These are phyloP conservation scores for Candida sp. DNA, from an alignment of 1,139 yeast species.

Conservation along the genomic window DNA sequence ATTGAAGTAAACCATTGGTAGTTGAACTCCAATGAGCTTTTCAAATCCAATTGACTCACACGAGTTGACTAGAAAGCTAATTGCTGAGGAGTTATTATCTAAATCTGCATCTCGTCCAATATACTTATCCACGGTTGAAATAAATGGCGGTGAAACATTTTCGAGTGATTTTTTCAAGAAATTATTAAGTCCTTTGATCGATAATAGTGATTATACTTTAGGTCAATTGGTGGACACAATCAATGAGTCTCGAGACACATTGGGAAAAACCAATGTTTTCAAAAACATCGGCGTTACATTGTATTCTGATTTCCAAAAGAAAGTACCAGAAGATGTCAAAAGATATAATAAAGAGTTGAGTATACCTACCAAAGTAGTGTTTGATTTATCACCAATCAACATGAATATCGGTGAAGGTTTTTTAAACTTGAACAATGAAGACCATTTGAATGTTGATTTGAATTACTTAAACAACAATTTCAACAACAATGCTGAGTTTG, in stretches of 20 bases:
- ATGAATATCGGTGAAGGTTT: conserved; percentile 35
- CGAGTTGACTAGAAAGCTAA: conserved; percentile 25
- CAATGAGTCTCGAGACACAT: conserved; percentile 21
- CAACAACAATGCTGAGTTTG: conserved; percentile 41
- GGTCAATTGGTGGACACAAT: conserved; percentile 32
- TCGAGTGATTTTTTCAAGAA: conserved; percentile 44
- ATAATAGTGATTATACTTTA: conserved; percentile 43
- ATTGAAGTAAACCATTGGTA: neutral
- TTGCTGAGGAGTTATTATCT: conserved; percentile 29
- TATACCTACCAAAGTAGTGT: conserved; percentile 35
- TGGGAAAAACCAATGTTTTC: conserved; percentile 44
- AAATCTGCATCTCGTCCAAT: conserved; percentile 39
- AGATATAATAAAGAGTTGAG: conserved; percentile 34
- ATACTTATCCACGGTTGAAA: conserved; percentile 42
- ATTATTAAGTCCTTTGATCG: conserved; percentile 42
- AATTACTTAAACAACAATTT: conserved; percentile 43
- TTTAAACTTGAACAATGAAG: conserved; percentile 38
- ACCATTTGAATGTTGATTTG: conserved; percentile 34
- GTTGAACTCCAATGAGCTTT: neutral
- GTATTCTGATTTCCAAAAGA: conserved; percentile 28
- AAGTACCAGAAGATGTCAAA: conserved; percentile 19
- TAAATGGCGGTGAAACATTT: conserved; percentile 48
- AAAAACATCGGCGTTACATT: conserved; percentile 29
- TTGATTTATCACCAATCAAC: conserved; percentile 32
- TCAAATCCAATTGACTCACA: conserved; percentile 4